phyloP scores from a whole-genome alignment of 2,329 filamentous ascomycete species.

The Calonectria fujianensis region DNA sequence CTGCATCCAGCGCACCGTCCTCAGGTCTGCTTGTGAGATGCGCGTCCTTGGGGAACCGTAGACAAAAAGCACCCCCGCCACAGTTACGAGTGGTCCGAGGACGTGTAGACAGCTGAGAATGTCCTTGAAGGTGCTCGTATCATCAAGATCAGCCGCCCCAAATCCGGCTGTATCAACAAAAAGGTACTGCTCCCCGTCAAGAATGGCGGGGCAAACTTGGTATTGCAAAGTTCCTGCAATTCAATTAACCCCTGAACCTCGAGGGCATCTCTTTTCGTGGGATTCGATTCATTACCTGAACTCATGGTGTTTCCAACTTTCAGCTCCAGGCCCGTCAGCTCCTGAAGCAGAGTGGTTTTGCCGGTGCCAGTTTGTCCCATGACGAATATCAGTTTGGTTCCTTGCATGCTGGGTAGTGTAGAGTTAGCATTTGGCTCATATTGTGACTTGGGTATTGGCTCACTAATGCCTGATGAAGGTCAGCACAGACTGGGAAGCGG shows the following conservation, averaged over 20 bases:
- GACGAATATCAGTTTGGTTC: conserved; percentile 15
- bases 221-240: neutral
- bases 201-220: conserved; percentile 6
- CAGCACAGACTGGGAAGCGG: conserved; percentile 1
- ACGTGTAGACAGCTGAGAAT: neutral
- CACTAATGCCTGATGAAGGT: neutral
- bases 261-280: neutral
- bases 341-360: conserved; percentile 2
- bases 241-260: neutral
- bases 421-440: neutral
- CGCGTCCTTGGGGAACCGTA: conserved; percentile 3
- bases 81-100: conserved; percentile 1
- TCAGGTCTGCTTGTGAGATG: neutral
- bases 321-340: conserved; percentile 3
- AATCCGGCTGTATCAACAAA: conserved; percentile 15
- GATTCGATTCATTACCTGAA: neutral
- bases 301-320: conserved; percentile 1
- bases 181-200: conserved; percentile 11
- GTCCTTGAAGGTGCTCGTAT: conserved; percentile 2
- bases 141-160: conserved; percentile 7
- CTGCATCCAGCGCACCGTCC: conserved; percentile 15
- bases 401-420: neutral
- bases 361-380: conserved; percentile 13
- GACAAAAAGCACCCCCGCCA: conserved; percentile 12
- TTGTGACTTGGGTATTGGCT: neutral